Percentiles rank a stretch among this genome's conserved stretches.
Evolutionary conservation across 164 flowering plant genomes (phyloP).

Genomic region (Aristolochia fimbriata): DNA sequence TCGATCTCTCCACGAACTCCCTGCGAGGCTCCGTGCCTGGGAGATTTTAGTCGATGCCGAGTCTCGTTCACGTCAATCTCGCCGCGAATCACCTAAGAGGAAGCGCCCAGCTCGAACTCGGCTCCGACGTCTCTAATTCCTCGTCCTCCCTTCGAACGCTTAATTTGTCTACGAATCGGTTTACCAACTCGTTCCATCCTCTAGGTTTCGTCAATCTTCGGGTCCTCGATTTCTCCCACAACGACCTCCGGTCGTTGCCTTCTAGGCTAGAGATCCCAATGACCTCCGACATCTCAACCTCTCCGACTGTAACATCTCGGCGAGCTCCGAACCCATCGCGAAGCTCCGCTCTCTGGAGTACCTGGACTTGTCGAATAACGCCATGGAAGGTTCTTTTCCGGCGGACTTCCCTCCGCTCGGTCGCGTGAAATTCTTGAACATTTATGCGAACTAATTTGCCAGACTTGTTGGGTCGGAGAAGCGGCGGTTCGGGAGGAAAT

Average conservation of each 20-base stretch:
- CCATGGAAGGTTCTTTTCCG: constrained; percentile 48
- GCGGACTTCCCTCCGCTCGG: constrained; percentile 44
- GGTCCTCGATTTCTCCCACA: constrained; percentile 54
- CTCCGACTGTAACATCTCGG: constrained; percentile 53
- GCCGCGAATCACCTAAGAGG: constrained; percentile 65
- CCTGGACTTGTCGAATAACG: constrained; percentile 54
- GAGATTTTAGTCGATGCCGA: constrained; percentile 39
- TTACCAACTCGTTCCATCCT: constrained; percentile 40
- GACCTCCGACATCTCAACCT: constrained; percentile 45
- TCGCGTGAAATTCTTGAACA: constrained; percentile 43
- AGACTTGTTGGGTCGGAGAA: constrained; percentile 20
- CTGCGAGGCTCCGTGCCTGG: constrained; percentile 55
- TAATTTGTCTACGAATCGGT: constrained; percentile 67
- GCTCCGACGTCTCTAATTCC: constrained; percentile 7
- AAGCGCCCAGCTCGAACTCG: constrained; percentile 19
- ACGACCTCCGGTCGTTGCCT: constrained; percentile 40
- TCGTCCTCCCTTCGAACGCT: constrained; percentile 30
- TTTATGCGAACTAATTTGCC: constrained; percentile 60
- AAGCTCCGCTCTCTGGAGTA: constrained; percentile 28
- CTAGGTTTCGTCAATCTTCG: constrained; percentile 34
- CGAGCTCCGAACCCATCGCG: constrained; percentile 32
- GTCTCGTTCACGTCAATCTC: constrained; percentile 43
- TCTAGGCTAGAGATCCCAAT: constrained; percentile 32
- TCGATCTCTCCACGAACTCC: constrained; percentile 69
- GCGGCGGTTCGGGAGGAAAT: constrained; percentile 49